Conservation (phyloP, 140 eudicot genomes). For the Oenanthe javanica region DNA sequence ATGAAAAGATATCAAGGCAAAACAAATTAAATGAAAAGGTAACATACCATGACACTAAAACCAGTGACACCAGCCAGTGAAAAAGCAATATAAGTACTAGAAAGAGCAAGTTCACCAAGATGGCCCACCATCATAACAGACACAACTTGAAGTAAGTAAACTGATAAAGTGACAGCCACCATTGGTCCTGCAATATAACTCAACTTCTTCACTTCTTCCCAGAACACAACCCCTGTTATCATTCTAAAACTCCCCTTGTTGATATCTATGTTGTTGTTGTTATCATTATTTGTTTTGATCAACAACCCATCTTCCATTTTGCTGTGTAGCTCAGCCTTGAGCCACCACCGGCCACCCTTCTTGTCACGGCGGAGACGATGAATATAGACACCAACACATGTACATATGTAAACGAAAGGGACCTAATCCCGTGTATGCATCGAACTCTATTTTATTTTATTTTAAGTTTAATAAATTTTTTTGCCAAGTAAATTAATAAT, state of each 20-base stretch:
- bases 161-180: constrained; percentile 42
- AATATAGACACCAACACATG: neutral
- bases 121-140: constrained; percentile 58
- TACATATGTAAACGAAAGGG: too few relatives aligned
- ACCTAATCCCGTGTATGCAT: too few relatives aligned
- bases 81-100: constrained; percentile 51
- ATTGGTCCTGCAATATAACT: constrained; percentile 45
- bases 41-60: constrained; percentile 29
- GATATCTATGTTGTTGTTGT: constrained; percentile 38
- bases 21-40: neutral
- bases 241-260: neutral
- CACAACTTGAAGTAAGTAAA: constrained; percentile 40
- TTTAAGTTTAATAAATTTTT: too few relatives aligned
- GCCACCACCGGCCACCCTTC: neutral
- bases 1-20: neutral
- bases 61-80: constrained; percentile 57
- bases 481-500: too few relatives aligned
- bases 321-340: neutral
- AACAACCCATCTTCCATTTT: neutral
- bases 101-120: constrained; percentile 53
- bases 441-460: too few relatives aligned
- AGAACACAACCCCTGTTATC: constrained; percentile 22
- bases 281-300: neutral
- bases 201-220: constrained; percentile 34
- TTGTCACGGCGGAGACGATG: neutral